Evolutionary conservation across 208 protist species (phyloP), one percentile per base, ranked within the genome.

Genomic region (Trypanosoma theileri): DNA sequence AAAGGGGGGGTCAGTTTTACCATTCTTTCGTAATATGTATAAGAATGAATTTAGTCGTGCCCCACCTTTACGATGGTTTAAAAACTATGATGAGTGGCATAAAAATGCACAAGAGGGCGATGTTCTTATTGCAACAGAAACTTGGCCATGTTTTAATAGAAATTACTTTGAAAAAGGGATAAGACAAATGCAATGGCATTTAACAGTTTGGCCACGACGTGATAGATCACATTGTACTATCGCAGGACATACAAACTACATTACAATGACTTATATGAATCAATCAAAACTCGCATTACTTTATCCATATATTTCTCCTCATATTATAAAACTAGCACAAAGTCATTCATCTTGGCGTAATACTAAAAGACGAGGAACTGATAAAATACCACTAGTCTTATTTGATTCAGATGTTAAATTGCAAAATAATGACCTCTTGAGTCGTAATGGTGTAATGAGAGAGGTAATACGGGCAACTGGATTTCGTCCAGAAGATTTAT

Each of bases 111-210:
- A 57, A 9, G 62, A 63, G 35, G 69, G 67, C 1, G 68, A 75
- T 66, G 69, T 79, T 35, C 40, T 71, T n/a, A 75, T 79, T 54
- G 68, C 46, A 51, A 79, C 68, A 26, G 68, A 75, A 40, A 79
- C 74, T 14, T 75, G 74, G 68, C 28, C 60, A 17, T 79, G 74
- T 56, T 0, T 58, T 41, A 35, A 75, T 4, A 45, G 12, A 13
- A 16, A 56, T 51, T 51, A 41, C 45, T 35, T 54, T 14, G 22
- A 24, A 24, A 54, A 41, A 26, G 69, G 74, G 6, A 56, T 63
- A 13, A 1, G 69, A n/a, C 68, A 75, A 56, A 56, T 79, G 42
- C 74, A 79, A 26, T 73, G 74, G 69, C 74, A 75, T 44, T 28
- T 79, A n/a, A 79, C 74, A 13, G 74, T 75, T 42, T 75, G 74